Conservation (phyloP, 1,284 basidiomycete species). For the Cryptococcus sp. region DNA sequence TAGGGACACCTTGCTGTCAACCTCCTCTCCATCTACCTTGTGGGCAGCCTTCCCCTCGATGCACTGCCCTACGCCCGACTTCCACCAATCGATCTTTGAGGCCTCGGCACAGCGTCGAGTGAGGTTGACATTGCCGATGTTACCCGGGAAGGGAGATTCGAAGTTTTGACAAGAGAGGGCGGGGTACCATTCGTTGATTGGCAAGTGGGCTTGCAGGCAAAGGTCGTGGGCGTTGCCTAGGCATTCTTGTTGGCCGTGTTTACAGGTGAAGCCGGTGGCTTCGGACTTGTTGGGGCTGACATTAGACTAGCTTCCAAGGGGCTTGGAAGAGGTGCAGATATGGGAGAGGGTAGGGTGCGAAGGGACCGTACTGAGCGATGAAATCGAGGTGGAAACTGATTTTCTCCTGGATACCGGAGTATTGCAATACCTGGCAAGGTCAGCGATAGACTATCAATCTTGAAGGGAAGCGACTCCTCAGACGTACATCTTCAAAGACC, state of each 20-base stretch:
- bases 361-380: conserved; percentile 67
- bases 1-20: conserved; percentile 52
- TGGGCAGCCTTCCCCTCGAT: conserved; percentile 44
- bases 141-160: conserved; percentile 53
- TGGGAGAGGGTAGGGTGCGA: conserved; percentile 15
- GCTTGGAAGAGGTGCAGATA: too few relatives aligned
- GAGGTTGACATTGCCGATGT: conserved; percentile 62
- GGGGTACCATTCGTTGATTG: conserved; percentile 58
- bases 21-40: conserved; percentile 24
- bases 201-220: conserved; percentile 54
- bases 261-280: conserved; percentile 66
- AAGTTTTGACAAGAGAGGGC: conserved; percentile 69
- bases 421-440: conserved; percentile 53
- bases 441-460: neutral
- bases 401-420: conserved; percentile 55
- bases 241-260: conserved; percentile 72
- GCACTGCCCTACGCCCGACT: conserved; percentile 55
- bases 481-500: neutral
- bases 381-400: conserved; percentile 66
- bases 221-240: conserved; percentile 75
- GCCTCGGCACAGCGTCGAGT: conserved; percentile 61
- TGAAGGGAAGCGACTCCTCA: neutral
- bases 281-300: conserved; percentile 52
- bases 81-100: conserved; percentile 64
- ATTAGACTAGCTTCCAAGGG: too few relatives aligned